Evolutionary conservation across 345 rosid species (phyloP).

Genomic region (Brassica nigra): DNA sequence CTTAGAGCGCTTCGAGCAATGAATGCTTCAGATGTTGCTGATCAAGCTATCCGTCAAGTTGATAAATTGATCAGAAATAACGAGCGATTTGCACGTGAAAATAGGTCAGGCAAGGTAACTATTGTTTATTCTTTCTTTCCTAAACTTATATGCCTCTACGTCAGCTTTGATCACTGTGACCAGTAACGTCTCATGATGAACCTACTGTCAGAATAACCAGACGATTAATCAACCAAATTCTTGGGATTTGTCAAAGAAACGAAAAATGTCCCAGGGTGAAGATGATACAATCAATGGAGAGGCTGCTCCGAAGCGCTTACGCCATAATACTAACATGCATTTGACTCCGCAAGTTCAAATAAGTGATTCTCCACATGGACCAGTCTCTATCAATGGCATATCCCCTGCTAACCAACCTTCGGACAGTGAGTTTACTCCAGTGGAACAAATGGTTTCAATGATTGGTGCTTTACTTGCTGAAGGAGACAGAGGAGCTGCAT

Average conservation of each 20-base stretch:
- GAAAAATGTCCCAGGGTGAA: slow-evolving; percentile 60
- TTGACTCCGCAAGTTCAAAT: slow-evolving; percentile 47
- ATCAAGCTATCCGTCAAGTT: slow-evolving; percentile 91
- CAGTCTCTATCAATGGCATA: slow-evolving; percentile 58
- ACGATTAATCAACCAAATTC: slow-evolving; percentile 51
- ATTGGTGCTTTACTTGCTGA: slow-evolving; percentile 99
- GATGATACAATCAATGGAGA: slow-evolving; percentile 66
- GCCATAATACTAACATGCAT: slow-evolving; percentile 49
- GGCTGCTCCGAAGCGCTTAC: slow-evolving; percentile 60
- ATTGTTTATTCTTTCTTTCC: slow-evolving; percentile 5
- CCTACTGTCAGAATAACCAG: slow-evolving; percentile 71
- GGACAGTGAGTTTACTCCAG: slow-evolving; percentile 77
- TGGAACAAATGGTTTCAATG: slow-evolving; percentile 95
- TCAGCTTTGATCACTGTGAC: slow-evolving; percentile 32
- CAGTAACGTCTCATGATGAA: slow-evolving; percentile 26
- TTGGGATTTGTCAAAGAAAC: slow-evolving; percentile 70
- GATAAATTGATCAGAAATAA: slow-evolving; percentile 77
- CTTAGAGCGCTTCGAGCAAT: slow-evolving; percentile 74
- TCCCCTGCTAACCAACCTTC: slow-evolving; percentile 49
- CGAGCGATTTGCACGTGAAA: slow-evolving; percentile 88
- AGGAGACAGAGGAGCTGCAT: slow-evolving; percentile 98
- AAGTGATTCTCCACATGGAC: slow-evolving; percentile 55
- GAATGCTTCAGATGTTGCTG: slow-evolving; percentile 97
- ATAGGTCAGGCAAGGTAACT: slow-evolving; percentile 66
- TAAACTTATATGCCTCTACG: slow-evolving; percentile 22